Evolutionary conservation across 371 early-diverging fungal species (phyloP), one percentile per base, ranked within the genome.

Genomic region (Circinella umbellata): DNA sequence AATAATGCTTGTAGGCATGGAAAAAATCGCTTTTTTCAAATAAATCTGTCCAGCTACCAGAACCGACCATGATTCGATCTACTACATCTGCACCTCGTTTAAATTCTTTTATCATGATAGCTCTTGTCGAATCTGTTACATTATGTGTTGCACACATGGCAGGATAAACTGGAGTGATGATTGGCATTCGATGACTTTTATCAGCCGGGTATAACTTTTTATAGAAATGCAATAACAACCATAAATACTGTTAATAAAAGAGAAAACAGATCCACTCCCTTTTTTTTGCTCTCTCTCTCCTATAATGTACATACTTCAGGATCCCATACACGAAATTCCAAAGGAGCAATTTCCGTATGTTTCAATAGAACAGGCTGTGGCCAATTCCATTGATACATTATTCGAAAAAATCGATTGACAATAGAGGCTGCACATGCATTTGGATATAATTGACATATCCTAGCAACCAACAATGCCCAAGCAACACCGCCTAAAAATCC

Each of bases 401-500:
- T 90, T 6, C 87, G 80, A 80, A 99, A 99, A 75, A 98, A 99
- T 68, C 95, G 90, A 20, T 88, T 77, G 3, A 99, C 93, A 47
- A 99, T 91, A 0, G 89, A 81, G 36, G 93, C 94, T 0, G 97
- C 92, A 60, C 93, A 90, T 1, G 95, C 95, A 76, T 97, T 97
- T 0, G 99, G 99, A 81, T 96, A 99, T 42, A 99, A 77, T 80
- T 99, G 99, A 80, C 99, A 99, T 20, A 99, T 91, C 53, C 99
- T 84, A 18, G 99, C 99, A 20, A 98, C 97, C n/a, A 95, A 84
- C 90, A 99, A 94, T 13, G 99, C 99, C 98, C 99, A 99, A 3
- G 99, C 98, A n/a, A 99, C 99, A 78, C 99, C 99, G 68, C 99
- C 99, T 80, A 98, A 88, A 79, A 99, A 99, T 17, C 99, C 99